Percentiles rank a stretch among this genome's conserved stretches.
These are phyloP conservation scores for Oryza longistaminata DNA, from an alignment of 176 grass and related monocot species.

Conservation along the genomic window DNA sequence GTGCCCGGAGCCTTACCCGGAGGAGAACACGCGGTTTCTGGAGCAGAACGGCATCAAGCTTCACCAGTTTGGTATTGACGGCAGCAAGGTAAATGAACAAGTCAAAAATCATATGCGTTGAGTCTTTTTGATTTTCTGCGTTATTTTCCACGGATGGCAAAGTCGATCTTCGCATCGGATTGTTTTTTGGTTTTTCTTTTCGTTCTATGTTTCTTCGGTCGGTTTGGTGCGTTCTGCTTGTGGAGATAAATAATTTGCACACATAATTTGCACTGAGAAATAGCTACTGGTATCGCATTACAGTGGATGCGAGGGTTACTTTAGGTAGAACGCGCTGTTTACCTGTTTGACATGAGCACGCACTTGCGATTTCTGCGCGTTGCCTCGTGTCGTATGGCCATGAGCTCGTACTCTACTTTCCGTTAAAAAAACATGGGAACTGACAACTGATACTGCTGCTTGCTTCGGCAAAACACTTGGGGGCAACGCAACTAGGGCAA, in stretches of 20 bases:
- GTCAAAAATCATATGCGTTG: not conserved
- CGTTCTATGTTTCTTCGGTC: not conserved
- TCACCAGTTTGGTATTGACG: slow-evolving; percentile 76
- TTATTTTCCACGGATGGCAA: not conserved
- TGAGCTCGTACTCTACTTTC: not conserved
- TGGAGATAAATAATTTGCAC: not conserved
- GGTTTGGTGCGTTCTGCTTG: slow-evolving; percentile 18
- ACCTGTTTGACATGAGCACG: not conserved
- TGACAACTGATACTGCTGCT: not conserved
- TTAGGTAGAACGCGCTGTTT: not conserved
- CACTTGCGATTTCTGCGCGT: not conserved
- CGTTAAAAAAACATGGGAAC: not conserved
- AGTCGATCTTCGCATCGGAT: slow-evolving; percentile 28
- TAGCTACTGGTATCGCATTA: not conserved
- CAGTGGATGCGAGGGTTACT: not conserved
- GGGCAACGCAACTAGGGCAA: not conserved
- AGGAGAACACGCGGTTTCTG: slow-evolving; percentile 63
- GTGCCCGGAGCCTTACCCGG: slow-evolving; percentile 82
- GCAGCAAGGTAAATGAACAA: slow-evolving; percentile 58
- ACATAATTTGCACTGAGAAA: not conserved
- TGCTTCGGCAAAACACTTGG: not conserved
- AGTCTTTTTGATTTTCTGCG: not conserved
- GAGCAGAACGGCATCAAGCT: slow-evolving; percentile 62
- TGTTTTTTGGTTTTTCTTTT: not conserved
- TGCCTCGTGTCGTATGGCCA: not conserved